Conservation (phyloP, 2,329 filamentous ascomycete genomes). For the Cladosporium colombiae region DNA sequence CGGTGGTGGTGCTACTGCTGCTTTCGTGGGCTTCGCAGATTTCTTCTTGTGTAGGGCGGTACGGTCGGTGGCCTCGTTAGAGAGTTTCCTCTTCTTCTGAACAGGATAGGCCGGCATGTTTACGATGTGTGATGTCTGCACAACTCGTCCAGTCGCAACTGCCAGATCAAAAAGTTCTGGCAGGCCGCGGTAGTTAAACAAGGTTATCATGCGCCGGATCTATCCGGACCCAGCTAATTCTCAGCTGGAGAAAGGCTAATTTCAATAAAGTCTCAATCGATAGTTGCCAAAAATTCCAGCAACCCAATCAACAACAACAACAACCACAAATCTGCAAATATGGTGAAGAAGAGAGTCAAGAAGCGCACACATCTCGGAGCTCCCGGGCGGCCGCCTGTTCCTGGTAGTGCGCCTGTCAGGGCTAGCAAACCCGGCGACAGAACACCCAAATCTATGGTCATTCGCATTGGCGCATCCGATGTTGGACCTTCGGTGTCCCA, state of each 20-base stretch:
- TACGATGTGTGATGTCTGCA: slow-evolving; percentile 1
- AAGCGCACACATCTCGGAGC: slow-evolving; percentile 82
- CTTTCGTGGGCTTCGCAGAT: slow-evolving; percentile 8
- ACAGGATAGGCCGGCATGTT: slow-evolving; percentile 42
- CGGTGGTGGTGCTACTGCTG: slow-evolving; percentile 7
- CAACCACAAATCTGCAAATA: slow-evolving; percentile 20
- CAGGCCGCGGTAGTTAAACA: not conserved
- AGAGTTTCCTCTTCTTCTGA: slow-evolving; percentile 47
- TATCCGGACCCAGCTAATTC: slow-evolving; percentile 8
- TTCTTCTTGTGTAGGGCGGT: slow-evolving; percentile 12
- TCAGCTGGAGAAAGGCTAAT: slow-evolving; percentile 12
- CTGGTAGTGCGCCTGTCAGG: slow-evolving; percentile 55
- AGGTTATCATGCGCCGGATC: slow-evolving; percentile 20
- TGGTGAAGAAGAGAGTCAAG: slow-evolving; percentile 81
- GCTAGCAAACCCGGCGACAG: slow-evolving; percentile 57
- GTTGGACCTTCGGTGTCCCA: slow-evolving; percentile 90
- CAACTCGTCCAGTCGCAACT: not conserved
- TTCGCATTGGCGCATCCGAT: slow-evolving; percentile 91
- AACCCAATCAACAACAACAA: slow-evolving; percentile 8
- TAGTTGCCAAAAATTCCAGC: slow-evolving; percentile 6
- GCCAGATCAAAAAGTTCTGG: not conserved
- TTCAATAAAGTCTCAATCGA: slow-evolving; percentile 6
- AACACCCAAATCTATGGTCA: slow-evolving; percentile 95
- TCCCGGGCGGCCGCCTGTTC: slow-evolving; percentile 56
- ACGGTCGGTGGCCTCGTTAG: slow-evolving; percentile 14